Evolutionary conservation across 169 alveolate genomes (phyloP).

Genomic region (Babesia divergens): DNA sequence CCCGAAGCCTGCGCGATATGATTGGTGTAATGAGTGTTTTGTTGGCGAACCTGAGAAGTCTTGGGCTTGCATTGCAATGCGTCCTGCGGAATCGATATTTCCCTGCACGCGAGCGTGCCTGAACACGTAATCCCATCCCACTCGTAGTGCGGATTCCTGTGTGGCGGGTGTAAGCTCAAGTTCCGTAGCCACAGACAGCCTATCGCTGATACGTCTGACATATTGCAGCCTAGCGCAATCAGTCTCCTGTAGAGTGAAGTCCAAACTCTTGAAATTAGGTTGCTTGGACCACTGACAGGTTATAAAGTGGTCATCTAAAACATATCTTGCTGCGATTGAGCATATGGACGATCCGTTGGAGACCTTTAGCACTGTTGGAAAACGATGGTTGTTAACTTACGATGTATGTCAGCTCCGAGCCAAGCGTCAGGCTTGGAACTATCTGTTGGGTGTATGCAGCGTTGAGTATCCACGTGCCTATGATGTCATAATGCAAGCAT

Average conservation of each 20-base stretch:
- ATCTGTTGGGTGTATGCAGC: constrained; percentile 83
- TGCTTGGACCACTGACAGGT: constrained; percentile 59
- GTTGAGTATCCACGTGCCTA: constrained; percentile 84
- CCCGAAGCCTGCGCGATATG: constrained; percentile 77
- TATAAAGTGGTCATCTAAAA: constrained; percentile 72
- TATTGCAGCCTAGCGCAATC: constrained; percentile 76
- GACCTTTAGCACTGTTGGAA: constrained; percentile 3
- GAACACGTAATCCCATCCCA: constrained; percentile 89
- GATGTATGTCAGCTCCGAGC: constrained; percentile 87
- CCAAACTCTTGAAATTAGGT: constrained; percentile 83
- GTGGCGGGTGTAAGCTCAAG: constrained; percentile 79
- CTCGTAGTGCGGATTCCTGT: constrained; percentile 74
- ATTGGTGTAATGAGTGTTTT: background rate
- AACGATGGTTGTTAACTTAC: background rate
- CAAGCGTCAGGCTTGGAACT: constrained; percentile 79
- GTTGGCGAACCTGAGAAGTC: constrained; percentile 76
- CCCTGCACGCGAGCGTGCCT: constrained; percentile 92
- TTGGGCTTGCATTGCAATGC: constrained; percentile 84
- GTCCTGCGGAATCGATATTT: constrained; percentile 83
- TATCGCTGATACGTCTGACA: constrained; percentile 79
- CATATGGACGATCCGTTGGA: constrained; percentile 87
- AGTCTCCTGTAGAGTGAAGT: constrained; percentile 69
- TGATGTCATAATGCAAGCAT: background rate
- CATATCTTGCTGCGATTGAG: constrained; percentile 83
- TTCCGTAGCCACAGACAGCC: constrained; percentile 88